Evolutionary conservation across 371 early-diverging fungal genomes (phyloP).

Genomic region (Rhizopus arrhizus): DNA sequence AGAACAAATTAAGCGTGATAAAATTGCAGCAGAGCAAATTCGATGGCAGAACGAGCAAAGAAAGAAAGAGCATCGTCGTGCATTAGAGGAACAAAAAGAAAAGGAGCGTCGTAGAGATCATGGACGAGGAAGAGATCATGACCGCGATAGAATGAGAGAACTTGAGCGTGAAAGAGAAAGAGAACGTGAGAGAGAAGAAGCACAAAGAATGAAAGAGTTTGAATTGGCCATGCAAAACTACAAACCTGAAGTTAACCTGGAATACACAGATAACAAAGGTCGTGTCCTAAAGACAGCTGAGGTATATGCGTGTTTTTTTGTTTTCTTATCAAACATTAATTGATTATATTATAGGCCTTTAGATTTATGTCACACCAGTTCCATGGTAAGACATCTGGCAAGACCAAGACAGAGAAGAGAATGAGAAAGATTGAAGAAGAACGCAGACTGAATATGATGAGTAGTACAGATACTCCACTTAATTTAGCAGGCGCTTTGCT

Average conservation of each 20-base stretch:
- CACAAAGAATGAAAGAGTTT: constrained; percentile 70
- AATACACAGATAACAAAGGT: constrained; percentile 89
- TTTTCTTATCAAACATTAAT: neutral
- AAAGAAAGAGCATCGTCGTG: constrained; percentile 56
- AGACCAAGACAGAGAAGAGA: constrained; percentile 92
- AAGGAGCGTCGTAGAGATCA: constrained; percentile 37
- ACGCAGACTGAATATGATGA: constrained; percentile 74
- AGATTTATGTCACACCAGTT: constrained; percentile 91
- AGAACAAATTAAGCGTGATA: constrained; percentile 68
- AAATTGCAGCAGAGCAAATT: constrained; percentile 63
- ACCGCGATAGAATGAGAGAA: constrained; percentile 42
- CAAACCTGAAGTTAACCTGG: constrained; percentile 86
- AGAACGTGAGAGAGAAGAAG: constrained; percentile 64
- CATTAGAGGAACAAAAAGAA: constrained; percentile 37
- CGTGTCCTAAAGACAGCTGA: constrained; percentile 82
- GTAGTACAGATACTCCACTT: constrained; percentile 78
- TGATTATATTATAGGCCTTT: constrained; percentile 66
- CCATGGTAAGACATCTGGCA: constrained; percentile 93
- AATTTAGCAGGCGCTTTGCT: constrained; percentile 75
- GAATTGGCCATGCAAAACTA: constrained; percentile 88
- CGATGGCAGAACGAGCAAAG: constrained; percentile 74
- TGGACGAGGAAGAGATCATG: constrained; percentile 29
- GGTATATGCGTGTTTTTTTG: constrained; percentile 29
- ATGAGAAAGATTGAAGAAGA: constrained; percentile 83
- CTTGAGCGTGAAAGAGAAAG: constrained; percentile 50